Evolutionary conservation across 2,329 filamentous ascomycete species (phyloP), one percentile per base, ranked within the genome.

Genomic region (Thelonectria discophora): DNA sequence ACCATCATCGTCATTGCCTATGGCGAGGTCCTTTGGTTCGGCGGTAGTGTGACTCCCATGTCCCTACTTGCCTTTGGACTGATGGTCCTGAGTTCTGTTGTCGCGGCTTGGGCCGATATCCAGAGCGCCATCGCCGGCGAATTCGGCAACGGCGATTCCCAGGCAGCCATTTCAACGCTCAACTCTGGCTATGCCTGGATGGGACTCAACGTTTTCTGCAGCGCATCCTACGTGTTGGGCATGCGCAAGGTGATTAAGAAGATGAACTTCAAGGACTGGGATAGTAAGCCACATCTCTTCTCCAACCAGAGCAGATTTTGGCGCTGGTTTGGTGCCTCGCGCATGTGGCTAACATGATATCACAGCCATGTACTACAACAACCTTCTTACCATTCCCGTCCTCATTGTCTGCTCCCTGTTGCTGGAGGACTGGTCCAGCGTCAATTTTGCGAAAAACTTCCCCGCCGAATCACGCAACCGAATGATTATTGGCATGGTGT

Each of bases 171-270:
- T 66, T 94, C 93, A 3, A 97, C 94, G 1, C 82, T 99, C 69
- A 97, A 98, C 72, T 87, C 94, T 27, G 95, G 95, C 46, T 99
- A 99, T 76, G 87, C 96, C 63, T 99, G 95, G 95, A 98, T 99
- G 94, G 84, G 93, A 71, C 82, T 97, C 80, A 99, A 99, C 79
- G 97, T 97, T 73, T 87, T 98, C 76, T 97, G 93, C 84, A 94
- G 92, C 27, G 93, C 95, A 2, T 87, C 92, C 20, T 98, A 97
- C 73, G 84, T 98, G 48, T 81, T 99, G 66, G 87, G 91, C 69
- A 98, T 97, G 94, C 90, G 95, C 76, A 98, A 98, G 85, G 90
- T 96, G 68, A 98, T 99, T 78, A 98, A 98, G 89, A 88, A 96
- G 80, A 97, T 97, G 83, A 97, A 97, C 84, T 98, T 99, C 82